Evolutionary conservation across 768 basidiomycete species (phyloP).

Genomic region (Leccinum rimulosum): DNA sequence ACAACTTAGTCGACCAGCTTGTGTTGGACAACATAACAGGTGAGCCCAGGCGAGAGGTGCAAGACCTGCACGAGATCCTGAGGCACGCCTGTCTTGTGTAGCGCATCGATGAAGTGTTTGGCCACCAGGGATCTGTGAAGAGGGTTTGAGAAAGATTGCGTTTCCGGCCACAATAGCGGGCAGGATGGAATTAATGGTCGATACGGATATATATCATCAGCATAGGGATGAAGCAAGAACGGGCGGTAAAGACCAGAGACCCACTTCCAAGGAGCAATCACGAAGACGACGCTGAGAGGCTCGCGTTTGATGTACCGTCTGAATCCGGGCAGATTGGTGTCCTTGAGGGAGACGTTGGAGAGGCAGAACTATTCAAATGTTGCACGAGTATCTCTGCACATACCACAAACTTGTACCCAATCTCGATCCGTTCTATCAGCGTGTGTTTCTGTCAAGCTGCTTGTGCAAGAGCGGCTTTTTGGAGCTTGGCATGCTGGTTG

Average conservation of each 20-base stretch:
- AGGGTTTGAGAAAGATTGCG: constrained; percentile 88
- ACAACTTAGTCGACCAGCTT: constrained; percentile 67
- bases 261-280: constrained; percentile 93
- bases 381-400: constrained; percentile 23
- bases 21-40: constrained; percentile 60
- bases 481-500: constrained; percentile 42
- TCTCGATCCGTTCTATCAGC: constrained; percentile 61
- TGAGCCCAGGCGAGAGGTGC: constrained; percentile 66
- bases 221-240: too few relatives aligned
- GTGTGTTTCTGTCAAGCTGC: constrained; percentile 64
- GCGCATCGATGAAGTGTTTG: constrained; percentile 70
- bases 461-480: constrained; percentile 62
- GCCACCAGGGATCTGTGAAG: constrained; percentile 92
- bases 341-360: constrained; percentile 67
- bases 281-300: constrained; percentile 83
- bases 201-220: constrained; percentile 59
- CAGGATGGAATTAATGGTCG: constrained; percentile 86
- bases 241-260: constrained; percentile 24
- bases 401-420: constrained; percentile 75
- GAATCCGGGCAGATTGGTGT: constrained; percentile 82
- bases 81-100: constrained; percentile 78
- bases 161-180: constrained; percentile 93
- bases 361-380: constrained; percentile 44
- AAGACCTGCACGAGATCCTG: constrained; percentile 69
- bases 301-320: constrained; percentile 77